These are phyloP conservation scores for Panicum miliaceum DNA, from an alignment of 176 grass and related monocot species.

Conservation along the genomic window DNA sequence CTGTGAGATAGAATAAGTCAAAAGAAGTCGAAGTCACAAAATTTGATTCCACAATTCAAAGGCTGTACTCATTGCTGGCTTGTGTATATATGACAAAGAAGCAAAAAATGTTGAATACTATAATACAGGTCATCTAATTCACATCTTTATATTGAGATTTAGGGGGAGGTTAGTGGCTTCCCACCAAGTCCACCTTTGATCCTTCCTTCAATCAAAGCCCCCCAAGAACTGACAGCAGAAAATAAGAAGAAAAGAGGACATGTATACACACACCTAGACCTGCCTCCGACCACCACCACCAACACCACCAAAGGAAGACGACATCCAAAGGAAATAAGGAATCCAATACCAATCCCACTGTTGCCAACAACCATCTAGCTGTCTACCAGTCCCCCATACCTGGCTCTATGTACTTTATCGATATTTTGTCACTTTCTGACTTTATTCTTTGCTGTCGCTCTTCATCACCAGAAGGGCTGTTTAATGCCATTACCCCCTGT, in stretches of 20 bases:
- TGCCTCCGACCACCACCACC: slow-evolving; percentile 20
- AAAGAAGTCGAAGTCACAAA: no score
- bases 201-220: slow-evolving; percentile 16
- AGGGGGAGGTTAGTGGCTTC: slow-evolving; percentile 41
- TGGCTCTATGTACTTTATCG: slow-evolving; percentile 25
- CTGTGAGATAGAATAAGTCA: no score
- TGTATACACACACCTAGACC: slow-evolving; percentile 9
- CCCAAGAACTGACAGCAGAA: slow-evolving; percentile 8
- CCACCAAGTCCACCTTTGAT: slow-evolving; percentile 51
- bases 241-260: slow-evolving; percentile 12
- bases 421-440: neutral
- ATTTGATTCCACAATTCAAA: neutral
- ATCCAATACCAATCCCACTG: slow-evolving; percentile 56
- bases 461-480: neutral
- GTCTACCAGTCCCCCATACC: slow-evolving; percentile 39
- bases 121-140: slow-evolving; percentile 16
- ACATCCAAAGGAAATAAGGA: slow-evolving; percentile 44
- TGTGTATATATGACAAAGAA: neutral
- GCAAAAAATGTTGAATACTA: neutral
- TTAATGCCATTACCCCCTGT: slow-evolving; percentile 16
- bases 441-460: neutral
- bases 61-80: neutral
- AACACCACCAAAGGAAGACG: neutral
- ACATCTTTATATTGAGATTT: slow-evolving; percentile 12
- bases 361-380: slow-evolving; percentile 37